Base-by-base conservation (phyloP, 495 filamentous ascomycete species). In the Penicillium riverlandense region DNA sequence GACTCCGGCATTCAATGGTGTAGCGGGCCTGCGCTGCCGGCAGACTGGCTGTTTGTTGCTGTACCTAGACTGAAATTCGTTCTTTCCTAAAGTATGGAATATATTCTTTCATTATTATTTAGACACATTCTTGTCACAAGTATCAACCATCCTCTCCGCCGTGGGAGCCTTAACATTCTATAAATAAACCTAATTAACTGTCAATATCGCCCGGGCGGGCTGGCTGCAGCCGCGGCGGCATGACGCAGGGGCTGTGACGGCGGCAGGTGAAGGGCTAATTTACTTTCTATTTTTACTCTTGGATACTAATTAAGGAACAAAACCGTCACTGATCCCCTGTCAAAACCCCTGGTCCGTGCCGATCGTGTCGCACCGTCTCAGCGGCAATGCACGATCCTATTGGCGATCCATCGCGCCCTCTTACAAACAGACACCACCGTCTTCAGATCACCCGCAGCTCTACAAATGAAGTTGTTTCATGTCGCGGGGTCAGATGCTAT, bases 271-370 rank as follows among this genome's bases (percentile, higher is more conserved):
- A 22, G 22, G n/a, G 40, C 40, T 57, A 59, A 57, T 52, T 58
- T 15, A 44, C 40, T 11, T 46, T 45, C 57, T 60, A 60, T 60
- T 58, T 55, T 50, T 38, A 8, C 13, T 13, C 41, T 42, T 14
- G 40, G 38, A 39, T 41, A 37, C 53, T 57, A 59, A 57, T 59
- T 59, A 57, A 43, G 53, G 48, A 43, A 49, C 38, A 37, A 40
- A 22, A n/a, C n/a, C 22, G 22, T 22, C 22, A 22, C 22, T 6
- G 22, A 6, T 13, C n/a, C 34, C 51, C 42, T 44, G 48, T 39
- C 44, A 48, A 30, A 22, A 22, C 30, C 36, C 35, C 44, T 30
- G 36, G 43, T 45, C 28, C 22, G 22, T 39, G 44, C 38, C 15
- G 44, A 47, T 41, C 45, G 45, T 53, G 55, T 49, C 44, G 45